These are phyloP conservation scores for Suhomyces xylopsoci DNA, from an alignment of 805 yeast genomes.

Conservation along the genomic window DNA sequence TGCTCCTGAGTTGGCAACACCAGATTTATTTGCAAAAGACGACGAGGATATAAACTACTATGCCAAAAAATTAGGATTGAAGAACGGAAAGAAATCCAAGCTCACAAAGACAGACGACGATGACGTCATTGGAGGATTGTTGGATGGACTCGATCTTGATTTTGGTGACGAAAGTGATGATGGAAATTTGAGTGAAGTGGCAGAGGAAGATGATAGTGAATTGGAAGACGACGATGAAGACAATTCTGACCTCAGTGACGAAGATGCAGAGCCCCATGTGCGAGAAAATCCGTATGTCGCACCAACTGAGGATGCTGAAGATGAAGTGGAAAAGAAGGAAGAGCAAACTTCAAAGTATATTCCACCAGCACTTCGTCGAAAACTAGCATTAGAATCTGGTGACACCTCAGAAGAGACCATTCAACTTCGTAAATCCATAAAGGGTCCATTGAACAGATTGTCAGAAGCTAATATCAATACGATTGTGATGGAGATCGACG, in stretches of 20 bases:
- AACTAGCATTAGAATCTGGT: constrained; percentile 38
- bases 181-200: constrained; percentile 16
- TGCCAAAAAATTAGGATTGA: constrained; percentile 74
- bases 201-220: constrained; percentile 17
- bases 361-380: constrained; percentile 82
- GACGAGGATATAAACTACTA: constrained; percentile 80
- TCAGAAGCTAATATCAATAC: constrained; percentile 79
- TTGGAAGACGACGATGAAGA: constrained; percentile 13
- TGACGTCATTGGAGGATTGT: constrained; percentile 76
- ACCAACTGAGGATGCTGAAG: constrained; percentile 32
- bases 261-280: constrained; percentile 20
- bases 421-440: constrained; percentile 59
- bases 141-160: constrained; percentile 70
- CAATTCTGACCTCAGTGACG: constrained; percentile 18
- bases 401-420: constrained; percentile 37
- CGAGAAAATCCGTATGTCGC: constrained; percentile 78
- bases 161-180: constrained; percentile 30
- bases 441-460: constrained; percentile 83
- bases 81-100: constrained; percentile 46
- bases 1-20: constrained; percentile 25
- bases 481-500: constrained; percentile 67
- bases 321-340: constrained; percentile 20
- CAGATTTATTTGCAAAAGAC: constrained; percentile 53
- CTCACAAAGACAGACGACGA: constrained; percentile 56
- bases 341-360: constrained; percentile 50